Base-by-base conservation (phyloP, 345 rosid species). In the Ceriops zippeliana region DNA sequence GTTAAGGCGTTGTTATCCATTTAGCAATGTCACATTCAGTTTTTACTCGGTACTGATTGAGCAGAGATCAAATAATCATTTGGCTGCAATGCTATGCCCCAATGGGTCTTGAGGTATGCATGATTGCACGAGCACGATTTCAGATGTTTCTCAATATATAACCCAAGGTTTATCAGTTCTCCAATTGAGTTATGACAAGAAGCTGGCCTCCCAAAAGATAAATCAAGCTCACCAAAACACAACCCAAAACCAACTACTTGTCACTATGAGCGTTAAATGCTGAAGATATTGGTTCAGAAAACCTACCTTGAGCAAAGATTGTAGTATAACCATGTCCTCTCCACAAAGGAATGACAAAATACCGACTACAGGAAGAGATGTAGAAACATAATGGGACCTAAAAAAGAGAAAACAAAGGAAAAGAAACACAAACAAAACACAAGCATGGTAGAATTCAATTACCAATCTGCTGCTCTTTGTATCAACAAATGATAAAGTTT, bases 391-490 rank as follows among this genome's bases (percentile, higher is more conserved):
- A 6, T 32, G 65, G 61, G 15, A 58, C 5, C 46, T 35, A 26
- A 58, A 35, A 32, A 65, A 62, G 38, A 65, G 27, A 64, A 16
- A 28, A 7, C 1, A 1, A 6, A 34, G 8, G 37, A 34, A 34
- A 34, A 34, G 10, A 34, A 34, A 34, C 76, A 57, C 72, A n/a
- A 71, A 38, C 61, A 67, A 34, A 34, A 34, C 76, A 57, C 72
- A n/a, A 71, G 38, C 61, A 67, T 52, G 62, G 58, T 27, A 27
- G 7, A 49, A 68, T 53, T 58, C 60, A 49, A 65, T 68, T 86
- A 95, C 99, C 97, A 89, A 57, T 91, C 90, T 15, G 82, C 72
- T 58, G 93, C 89, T 87, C 97, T 84, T 81, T 90, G 96, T 81
- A 82, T 81, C 73, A 91, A 69, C 75, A 91, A 76, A 37, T 74